Conservation (phyloP, 257 asterid genomes). For the Fraxinus anomala region DNA sequence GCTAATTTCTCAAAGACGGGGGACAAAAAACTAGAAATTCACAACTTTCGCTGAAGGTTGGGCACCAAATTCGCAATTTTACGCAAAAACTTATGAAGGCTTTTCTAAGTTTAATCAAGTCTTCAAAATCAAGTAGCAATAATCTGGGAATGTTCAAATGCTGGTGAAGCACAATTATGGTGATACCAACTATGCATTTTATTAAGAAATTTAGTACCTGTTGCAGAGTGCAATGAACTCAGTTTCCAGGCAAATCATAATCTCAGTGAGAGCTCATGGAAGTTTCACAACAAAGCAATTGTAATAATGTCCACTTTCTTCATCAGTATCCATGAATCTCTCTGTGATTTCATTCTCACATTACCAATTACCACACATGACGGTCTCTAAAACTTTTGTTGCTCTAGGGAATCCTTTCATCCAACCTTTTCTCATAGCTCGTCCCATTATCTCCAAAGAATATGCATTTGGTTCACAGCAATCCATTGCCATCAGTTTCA, state of each 20-base stretch:
- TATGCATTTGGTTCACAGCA: slow-evolving; percentile 52
- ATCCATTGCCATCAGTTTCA: slow-evolving; percentile 48
- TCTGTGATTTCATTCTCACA: slow-evolving; percentile 1
- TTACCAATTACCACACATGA: slow-evolving; percentile 34
- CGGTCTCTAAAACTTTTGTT: slow-evolving; percentile 29
- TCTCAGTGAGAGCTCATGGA: slow-evolving; percentile 12
- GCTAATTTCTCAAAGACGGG: not conserved
- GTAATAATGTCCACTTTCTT: slow-evolving; percentile 22
- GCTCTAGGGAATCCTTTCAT: slow-evolving; percentile 40
- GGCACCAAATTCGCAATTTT: not conserved
- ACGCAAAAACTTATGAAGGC: not conserved
- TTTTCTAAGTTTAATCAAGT: not conserved
- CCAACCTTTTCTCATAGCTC: slow-evolving; percentile 41
- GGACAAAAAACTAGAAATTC: not conserved
- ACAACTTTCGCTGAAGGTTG: not conserved
- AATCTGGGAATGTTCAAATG: not conserved
- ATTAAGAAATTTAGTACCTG: slow-evolving; percentile 12
- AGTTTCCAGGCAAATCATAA: slow-evolving; percentile 17
- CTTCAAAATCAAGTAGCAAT: slow-evolving; percentile 2
- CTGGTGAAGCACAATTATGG: not conserved
- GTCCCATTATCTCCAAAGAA: slow-evolving; percentile 36
- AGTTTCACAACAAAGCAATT: slow-evolving; percentile 9
- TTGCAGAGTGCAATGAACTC: slow-evolving; percentile 14
- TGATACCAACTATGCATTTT: not conserved
- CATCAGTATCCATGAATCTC: slow-evolving; percentile 12